Evolutionary conservation across 2,329 filamentous ascomycete species (phyloP).

Genomic region (Tolypocladium capitatum): DNA sequence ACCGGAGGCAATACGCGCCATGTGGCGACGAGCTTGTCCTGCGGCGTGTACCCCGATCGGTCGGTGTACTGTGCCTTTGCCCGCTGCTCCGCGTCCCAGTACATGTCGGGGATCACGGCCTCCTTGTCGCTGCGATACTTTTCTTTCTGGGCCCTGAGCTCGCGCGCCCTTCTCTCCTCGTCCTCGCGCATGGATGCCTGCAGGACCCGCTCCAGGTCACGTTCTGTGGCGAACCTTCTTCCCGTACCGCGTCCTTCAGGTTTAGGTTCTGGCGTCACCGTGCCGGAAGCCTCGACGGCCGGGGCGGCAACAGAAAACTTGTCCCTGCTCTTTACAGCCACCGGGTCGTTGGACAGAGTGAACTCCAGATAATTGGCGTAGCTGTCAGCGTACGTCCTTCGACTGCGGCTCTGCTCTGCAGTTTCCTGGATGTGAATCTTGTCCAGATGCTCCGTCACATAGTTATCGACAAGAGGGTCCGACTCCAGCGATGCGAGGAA

Average conservation of each 20-base stretch:
- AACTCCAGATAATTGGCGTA: conserved; percentile 42
- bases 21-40: conserved; percentile 52
- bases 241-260: conserved; percentile 40
- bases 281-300: conserved; percentile 18
- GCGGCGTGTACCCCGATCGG: conserved; percentile 48
- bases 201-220: conserved; percentile 58
- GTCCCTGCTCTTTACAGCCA: conserved; percentile 40
- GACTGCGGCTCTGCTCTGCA: conserved; percentile 24
- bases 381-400: conserved; percentile 29
- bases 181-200: conserved; percentile 60
- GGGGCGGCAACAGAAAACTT: conserved; percentile 32
- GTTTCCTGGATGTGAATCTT: conserved; percentile 24
- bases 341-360: conserved; percentile 40
- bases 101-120: conserved; percentile 59
- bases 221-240: conserved; percentile 54
- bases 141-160: conserved; percentile 49
- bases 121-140: conserved; percentile 66
- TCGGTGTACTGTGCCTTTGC: conserved; percentile 49
- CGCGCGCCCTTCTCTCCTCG: conserved; percentile 56
- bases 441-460: conserved; percentile 31
- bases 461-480: conserved; percentile 26
- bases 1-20: conserved; percentile 62
- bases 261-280: conserved; percentile 38
- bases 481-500: conserved; percentile 29
- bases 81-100: conserved; percentile 47